These are phyloP conservation scores for Fusarium sarcochroum DNA, from an alignment of 2,329 filamentous ascomycete genomes.

Conservation along the genomic window DNA sequence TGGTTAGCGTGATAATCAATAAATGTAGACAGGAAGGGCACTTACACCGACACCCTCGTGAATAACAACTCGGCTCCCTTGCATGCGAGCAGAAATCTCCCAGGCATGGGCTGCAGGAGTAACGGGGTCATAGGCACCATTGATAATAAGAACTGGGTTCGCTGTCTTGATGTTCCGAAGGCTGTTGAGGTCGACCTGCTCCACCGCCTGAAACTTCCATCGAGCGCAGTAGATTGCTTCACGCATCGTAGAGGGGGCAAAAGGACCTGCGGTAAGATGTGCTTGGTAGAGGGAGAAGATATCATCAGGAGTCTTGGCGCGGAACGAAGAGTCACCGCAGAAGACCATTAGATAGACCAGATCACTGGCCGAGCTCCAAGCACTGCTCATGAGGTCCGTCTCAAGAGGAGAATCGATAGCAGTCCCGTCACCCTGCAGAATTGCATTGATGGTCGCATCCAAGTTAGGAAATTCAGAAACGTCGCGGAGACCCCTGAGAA, in stretches of 20 bases:
- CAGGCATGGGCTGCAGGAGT: background rate
- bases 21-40: background rate
- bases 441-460: too few species aligned
- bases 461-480: too few species aligned
- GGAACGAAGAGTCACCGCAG: constrained; percentile 6
- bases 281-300: constrained; percentile 22
- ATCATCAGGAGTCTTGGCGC: background rate
- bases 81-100: background rate
- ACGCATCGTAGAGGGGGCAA: background rate
- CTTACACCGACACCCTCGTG: constrained; percentile 1
- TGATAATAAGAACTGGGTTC: background rate
- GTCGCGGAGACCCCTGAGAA: too few species aligned
- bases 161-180: background rate
- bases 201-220: background rate
- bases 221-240: background rate
- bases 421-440: too few species aligned
- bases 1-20: background rate
- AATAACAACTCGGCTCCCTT: background rate
- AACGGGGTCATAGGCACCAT: background rate
- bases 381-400: background rate
- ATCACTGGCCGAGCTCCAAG: background rate
- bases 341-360: background rate
- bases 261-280: background rate
- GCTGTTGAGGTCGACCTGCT: background rate
- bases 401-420: too few species aligned